A percentile compares a stretch with the other conserved stretches of the same genome.
These are phyloP conservation scores for Leishmania turanica DNA, from an alignment of 208 protist genomes.

Conservation along the genomic window DNA sequence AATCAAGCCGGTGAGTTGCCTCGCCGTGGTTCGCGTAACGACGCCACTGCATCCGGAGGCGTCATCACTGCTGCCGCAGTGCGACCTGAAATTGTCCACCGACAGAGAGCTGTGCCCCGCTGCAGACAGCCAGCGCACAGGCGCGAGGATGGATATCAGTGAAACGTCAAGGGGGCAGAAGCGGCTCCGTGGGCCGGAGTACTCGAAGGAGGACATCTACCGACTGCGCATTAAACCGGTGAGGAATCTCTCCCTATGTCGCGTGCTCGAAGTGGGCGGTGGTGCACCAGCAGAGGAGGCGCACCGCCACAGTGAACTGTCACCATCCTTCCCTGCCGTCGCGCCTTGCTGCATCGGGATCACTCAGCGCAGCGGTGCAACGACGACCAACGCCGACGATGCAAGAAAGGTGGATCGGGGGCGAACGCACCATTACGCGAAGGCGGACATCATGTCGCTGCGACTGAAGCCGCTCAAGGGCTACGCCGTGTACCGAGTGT, in stretches of 20 bases:
- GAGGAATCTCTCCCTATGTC: not conserved
- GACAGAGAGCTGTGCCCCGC: not conserved
- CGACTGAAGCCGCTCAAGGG: not conserved
- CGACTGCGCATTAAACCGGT: constrained; percentile 1
- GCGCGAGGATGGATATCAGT: not conserved
- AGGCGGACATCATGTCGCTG: constrained; percentile 4
- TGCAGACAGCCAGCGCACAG: not conserved
- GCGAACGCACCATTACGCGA: not conserved
- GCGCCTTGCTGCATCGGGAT: not conserved
- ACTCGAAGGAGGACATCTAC: constrained; percentile 3
- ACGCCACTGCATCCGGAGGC: not conserved
- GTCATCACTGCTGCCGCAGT: not conserved
- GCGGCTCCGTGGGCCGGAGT: not conserved
- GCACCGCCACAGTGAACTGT: not conserved
- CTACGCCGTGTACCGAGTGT: not conserved
- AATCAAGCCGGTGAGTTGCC: constrained; percentile 2
- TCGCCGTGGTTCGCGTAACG: not conserved
- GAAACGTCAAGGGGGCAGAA: not conserved
- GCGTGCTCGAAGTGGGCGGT: not conserved
- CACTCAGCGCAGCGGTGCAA: not conserved
- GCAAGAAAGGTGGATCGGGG: not conserved
- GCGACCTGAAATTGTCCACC: not conserved
- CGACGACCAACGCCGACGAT: not conserved
- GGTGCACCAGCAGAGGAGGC: not conserved
- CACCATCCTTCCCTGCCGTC: not conserved